A percentile compares a stretch with the other conserved stretches of the same genome.
These are phyloP conservation scores for Halenospora varia DNA, from an alignment of 495 filamentous ascomycete species.

Conservation along the genomic window DNA sequence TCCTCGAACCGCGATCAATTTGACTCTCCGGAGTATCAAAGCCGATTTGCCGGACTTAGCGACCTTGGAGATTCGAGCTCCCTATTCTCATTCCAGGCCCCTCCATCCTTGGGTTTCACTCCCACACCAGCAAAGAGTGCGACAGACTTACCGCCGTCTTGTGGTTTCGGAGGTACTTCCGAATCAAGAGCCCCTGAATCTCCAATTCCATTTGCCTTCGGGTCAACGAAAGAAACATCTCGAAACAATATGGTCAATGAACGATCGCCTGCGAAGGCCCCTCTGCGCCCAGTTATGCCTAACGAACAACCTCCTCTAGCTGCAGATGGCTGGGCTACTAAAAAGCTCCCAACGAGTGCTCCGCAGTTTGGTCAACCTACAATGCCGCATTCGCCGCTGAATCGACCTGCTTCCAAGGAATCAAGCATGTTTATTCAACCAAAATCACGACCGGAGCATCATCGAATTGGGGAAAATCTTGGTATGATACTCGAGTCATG, in stretches of 20 bases:
- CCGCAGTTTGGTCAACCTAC: constrained; percentile 24
- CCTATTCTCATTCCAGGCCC: constrained; percentile 22
- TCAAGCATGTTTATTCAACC: constrained; percentile 21
- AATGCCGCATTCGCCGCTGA: constrained; percentile 22
- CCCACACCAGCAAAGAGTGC: neutral
- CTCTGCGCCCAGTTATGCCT: constrained; percentile 9
- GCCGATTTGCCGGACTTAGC: constrained; percentile 2
- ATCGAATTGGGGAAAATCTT: constrained; percentile 9
- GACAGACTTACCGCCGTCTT: constrained; percentile 8
- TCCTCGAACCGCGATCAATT: neutral
- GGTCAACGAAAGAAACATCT: neutral
- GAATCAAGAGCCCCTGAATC: neutral
- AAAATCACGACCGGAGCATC: constrained; percentile 22
- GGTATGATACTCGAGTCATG: neutral
- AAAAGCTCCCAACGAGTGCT: constrained; percentile 6
- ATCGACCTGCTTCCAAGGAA: constrained; percentile 13
- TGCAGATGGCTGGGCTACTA: neutral
- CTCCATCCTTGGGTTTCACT: neutral
- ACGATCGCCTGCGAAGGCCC: constrained; percentile 23
- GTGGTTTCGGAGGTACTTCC: constrained; percentile 6
- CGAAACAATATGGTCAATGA: constrained; percentile 27
- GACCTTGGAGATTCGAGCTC: constrained; percentile 31
- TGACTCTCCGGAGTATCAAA: neutral
- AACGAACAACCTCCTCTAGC: constrained; percentile 12
- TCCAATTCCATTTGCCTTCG: constrained; percentile 16